These are phyloP conservation scores for Perkinsus chesapeaki DNA, from an alignment of 169 alveolate genomes.

Conservation along the genomic window DNA sequence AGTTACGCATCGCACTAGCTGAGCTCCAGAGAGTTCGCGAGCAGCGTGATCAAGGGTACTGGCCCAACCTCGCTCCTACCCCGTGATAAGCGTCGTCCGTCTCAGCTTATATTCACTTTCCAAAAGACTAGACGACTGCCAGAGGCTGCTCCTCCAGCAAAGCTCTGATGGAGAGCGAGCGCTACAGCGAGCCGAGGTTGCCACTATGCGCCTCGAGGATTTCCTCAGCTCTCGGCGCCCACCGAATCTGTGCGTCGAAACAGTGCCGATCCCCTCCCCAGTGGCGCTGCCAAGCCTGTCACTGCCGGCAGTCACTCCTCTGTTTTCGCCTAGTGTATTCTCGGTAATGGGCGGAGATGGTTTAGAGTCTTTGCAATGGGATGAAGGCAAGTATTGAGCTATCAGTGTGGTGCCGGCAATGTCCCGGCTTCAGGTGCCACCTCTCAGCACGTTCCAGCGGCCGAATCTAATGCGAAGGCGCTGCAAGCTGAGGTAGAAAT, in stretches of 20 bases:
- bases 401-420: background rate
- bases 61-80: background rate
- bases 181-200: background rate
- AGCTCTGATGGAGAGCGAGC: background rate
- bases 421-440: background rate
- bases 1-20: background rate
- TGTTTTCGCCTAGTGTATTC: background rate
- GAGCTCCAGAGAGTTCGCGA: background rate
- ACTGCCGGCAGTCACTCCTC: background rate
- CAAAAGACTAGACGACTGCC: background rate
- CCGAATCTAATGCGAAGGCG: background rate
- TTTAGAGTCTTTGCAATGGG: background rate
- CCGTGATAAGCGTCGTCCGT: background rate
- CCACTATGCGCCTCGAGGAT: background rate
- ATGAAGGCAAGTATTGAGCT: background rate
- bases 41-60: background rate
- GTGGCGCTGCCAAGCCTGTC: background rate
- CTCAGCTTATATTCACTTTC: background rate
- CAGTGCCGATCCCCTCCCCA: background rate
- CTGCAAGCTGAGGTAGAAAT: background rate
- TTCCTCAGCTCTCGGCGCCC: background rate
- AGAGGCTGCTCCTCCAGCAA: background rate
- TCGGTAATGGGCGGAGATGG: background rate
- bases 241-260: background rate
- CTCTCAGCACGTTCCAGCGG: background rate